Base-by-base conservation (phyloP, 1,284 basidiomycete species). In the Apiotrichum laibachii region DNA sequence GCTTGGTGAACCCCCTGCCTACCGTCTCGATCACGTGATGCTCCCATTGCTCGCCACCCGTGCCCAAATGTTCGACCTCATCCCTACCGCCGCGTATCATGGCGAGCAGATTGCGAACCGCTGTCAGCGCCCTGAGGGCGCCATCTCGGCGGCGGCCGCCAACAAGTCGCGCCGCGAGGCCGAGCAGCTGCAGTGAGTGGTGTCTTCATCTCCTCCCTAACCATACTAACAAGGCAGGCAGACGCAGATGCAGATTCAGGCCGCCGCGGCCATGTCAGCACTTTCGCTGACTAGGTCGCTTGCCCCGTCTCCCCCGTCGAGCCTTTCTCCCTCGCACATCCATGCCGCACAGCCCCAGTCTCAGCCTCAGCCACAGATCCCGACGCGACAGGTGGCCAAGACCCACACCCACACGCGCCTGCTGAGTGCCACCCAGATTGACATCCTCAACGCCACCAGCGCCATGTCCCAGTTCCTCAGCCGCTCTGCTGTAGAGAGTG, bases 61-160 rank as follows among this genome's bases (percentile, higher is more conserved):
- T 15, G 46, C 18, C 6, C 55, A 57, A 52, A 19, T 61, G 43
- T 61, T 57, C 22, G 59, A 61, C 48, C 55, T 61, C 26, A 49
- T 61, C 8, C 59, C 59, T 7, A 12, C 21, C 1, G 4, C 44
- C 3, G 58, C 58, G 1, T 18, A 50, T 22, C 42, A 46, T 18
- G 33, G 37, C 22, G 31, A 47, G 22, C 59, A 61, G 55, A 15
- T 57, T 2, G 55, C 18, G 5, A 39, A 26, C 11, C 55, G 59
- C 15, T 61, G 59, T 31, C 47, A 46, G 26, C 55, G 59, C 26
- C 59, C 59, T 7, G 45, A 47, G 4, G 45, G 37, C 33, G 55
- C 59, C 2, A 19, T 61, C n/a, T n/a, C 34, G 9, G 59, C 59
- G 1, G 59, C 55, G 3, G 43, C 31, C 5, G 55, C 42, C 1